Base-by-base conservation (phyloP, 1,284 basidiomycete species). In the Entoloma clypeatum region DNA sequence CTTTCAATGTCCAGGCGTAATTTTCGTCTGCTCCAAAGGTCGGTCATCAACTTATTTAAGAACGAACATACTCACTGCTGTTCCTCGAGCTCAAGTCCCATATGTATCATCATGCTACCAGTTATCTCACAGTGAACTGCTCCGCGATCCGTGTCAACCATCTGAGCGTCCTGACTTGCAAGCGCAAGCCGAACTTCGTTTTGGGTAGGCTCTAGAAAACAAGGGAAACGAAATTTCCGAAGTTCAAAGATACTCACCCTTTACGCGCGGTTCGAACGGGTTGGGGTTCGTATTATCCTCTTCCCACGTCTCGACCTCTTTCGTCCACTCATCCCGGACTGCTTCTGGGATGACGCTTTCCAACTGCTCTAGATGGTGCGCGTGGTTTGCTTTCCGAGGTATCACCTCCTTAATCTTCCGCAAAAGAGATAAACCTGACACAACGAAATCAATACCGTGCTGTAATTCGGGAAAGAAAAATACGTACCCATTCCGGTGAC, bases 401-500 rank as follows among this genome's bases (percentile, higher is more conserved):
- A 51, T 39, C 4, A 50, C 54, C 5, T 39, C 39, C 31, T 46
- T 38, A 5, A 52, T 29, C 38, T 55, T 53, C 1, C 28, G 43
- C 14, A 44, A 24, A 7, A 56, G 38, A 2, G 41, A 41, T 21
- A 32, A 9, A 10, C 41, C 51, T 55, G 29, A 22, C 7, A 37
- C 10, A 16, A 26, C n/a, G 2, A 30, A 13, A 28, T 26, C 14
- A 23, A 27, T 16, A 29, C 19, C 9, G 27, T n/a, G 8, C 11
- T 26, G 32, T 41, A 29, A n/a, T 13, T 32, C 30, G 18, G 18
- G 13, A n/a, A 18, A 29, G 23, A 21, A 13, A 9, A 21, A 11
- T 4, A 50, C 43, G 19, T 39, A 58, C 59, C 49, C 26, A 57
- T 43, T 2, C 18, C 27, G 5, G 47, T 44, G 2, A 49, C 44